phyloP scores from a whole-genome alignment of 192 early-diverging fungal species.

The Gaertneriomyces sp. region DNA sequence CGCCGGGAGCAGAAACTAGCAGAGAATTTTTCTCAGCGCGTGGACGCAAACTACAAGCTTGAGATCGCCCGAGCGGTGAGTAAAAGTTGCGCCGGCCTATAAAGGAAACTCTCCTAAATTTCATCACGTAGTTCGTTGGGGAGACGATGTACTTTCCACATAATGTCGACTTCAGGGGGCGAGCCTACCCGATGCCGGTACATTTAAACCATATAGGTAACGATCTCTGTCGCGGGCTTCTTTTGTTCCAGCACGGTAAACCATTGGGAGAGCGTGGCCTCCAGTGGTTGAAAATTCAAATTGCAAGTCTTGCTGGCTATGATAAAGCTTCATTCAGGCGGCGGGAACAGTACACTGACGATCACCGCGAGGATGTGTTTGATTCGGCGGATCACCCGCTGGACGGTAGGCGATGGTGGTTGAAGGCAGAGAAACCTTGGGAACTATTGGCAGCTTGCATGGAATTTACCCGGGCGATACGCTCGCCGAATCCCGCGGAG shows the following conservation, averaged over 20 bases:
- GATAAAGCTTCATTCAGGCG: slow-evolving; percentile 89
- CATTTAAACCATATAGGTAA: slow-evolving; percentile 95
- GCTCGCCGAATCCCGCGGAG: slow-evolving; percentile 65
- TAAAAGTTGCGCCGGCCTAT: neutral
- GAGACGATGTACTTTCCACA: slow-evolving; percentile 95
- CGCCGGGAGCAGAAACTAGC: slow-evolving; percentile 42
- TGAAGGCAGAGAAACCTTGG: slow-evolving; percentile 86
- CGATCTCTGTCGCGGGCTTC: slow-evolving; percentile 90
- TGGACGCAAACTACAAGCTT: slow-evolving; percentile 91
- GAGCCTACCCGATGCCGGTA: slow-evolving; percentile 94
- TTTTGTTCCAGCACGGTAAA: slow-evolving; percentile 78
- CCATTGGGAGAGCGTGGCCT: slow-evolving; percentile 76
- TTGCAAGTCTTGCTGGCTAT: slow-evolving; percentile 85
- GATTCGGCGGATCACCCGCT: slow-evolving; percentile 25
- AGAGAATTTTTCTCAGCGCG: slow-evolving; percentile 76
- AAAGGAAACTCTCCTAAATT: neutral
- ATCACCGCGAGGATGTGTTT: slow-evolving; percentile 71
- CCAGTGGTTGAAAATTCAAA: slow-evolving; percentile 92
- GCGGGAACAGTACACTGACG: slow-evolving; percentile 68
- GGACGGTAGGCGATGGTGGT: slow-evolving; percentile 79
- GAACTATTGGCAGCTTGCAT: slow-evolving; percentile 88
- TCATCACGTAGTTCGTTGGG: slow-evolving; percentile 64
- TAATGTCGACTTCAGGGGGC: slow-evolving; percentile 95
- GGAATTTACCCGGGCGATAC: slow-evolving; percentile 72
- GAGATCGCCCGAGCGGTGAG: slow-evolving; percentile 86